These are phyloP conservation scores for Taphrina sp. DNA, from an alignment of 1,139 yeast genomes.

Conservation along the genomic window DNA sequence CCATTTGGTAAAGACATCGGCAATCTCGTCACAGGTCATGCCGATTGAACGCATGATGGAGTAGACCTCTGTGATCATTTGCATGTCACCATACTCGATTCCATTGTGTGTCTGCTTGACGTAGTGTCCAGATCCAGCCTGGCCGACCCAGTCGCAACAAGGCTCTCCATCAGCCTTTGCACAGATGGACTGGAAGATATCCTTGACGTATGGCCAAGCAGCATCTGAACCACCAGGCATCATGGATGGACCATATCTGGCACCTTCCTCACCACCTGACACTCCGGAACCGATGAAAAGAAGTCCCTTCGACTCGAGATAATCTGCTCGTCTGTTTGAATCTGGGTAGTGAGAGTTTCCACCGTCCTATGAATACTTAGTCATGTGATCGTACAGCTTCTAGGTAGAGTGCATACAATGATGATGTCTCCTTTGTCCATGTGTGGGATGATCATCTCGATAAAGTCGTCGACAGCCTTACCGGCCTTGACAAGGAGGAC, in stretches of 20 bases:
- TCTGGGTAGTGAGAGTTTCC: constrained; percentile 99
- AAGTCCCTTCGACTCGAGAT: constrained; percentile 81
- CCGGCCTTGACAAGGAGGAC: constrained; percentile 96
- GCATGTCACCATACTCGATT: constrained; percentile 99
- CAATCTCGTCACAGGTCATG: constrained; percentile 85
- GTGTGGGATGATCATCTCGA: constrained; percentile 81
- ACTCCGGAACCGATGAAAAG: constrained; percentile 98
- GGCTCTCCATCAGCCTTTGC: constrained; percentile 98
- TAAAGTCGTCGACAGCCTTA: constrained; percentile 87
- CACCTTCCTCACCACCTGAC: constrained; percentile 99
- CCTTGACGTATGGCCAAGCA: constrained; percentile 98
- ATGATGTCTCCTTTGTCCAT: constrained; percentile 96
- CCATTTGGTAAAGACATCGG: constrained; percentile 90
- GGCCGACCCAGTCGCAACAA: constrained; percentile 99
- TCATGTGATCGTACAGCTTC: too few relatives aligned
- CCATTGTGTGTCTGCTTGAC: constrained; percentile 99
- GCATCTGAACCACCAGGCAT: constrained; percentile 99
- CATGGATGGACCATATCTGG: constrained; percentile 97
- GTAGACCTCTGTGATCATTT: constrained; percentile 96
- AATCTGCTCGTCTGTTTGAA: constrained; percentile 92
- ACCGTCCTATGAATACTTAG: constrained; percentile 72
- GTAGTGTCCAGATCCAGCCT: constrained; percentile 98
- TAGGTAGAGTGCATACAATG: constrained; percentile 48
- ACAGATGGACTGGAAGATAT: constrained; percentile 90
- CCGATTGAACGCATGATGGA: constrained; percentile 93